Conservation (phyloP, 2,329 filamentous ascomycete genomes). For the Sarocladium strictum region DNA sequence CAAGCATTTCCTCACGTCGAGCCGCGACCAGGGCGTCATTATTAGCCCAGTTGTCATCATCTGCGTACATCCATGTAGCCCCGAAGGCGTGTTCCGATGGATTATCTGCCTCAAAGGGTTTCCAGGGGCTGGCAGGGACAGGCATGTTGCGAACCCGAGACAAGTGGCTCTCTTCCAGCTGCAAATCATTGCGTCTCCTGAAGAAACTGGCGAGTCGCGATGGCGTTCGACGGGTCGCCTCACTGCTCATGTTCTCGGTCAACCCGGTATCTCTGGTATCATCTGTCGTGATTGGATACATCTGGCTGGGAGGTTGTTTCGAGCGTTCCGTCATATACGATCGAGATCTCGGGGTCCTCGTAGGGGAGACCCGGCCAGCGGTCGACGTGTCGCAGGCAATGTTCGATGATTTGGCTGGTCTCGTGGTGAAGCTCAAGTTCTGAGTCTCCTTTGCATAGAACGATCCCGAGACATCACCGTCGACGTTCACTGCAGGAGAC, state of each 20-base stretch:
- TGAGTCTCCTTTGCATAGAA: background rate
- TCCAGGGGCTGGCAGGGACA: background rate
- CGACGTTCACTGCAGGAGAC: background rate
- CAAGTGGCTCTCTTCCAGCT: background rate
- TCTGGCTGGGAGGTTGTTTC: background rate
- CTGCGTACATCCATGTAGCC: conserved; percentile 5
- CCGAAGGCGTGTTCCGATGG: background rate
- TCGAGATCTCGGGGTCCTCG: too few species aligned
- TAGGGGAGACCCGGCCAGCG: too few species aligned
- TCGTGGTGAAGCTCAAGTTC: conserved; percentile 1
- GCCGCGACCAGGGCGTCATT: background rate
- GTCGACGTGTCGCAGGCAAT: background rate
- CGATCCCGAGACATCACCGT: background rate
- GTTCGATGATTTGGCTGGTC: background rate
- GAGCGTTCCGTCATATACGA: too few species aligned
- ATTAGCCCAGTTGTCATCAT: conserved; percentile 1
- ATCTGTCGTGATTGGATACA: background rate
- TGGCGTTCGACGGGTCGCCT: background rate
- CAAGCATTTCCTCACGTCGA: background rate
- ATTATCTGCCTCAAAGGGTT: background rate
- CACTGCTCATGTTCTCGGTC: background rate
- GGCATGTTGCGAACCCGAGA: background rate
- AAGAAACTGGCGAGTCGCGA: background rate
- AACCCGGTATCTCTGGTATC: background rate
- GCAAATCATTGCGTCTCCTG: background rate